Evolutionary conservation across 495 filamentous ascomycete genomes (phyloP).

Genomic region (Trichocladium antarcticum): DNA sequence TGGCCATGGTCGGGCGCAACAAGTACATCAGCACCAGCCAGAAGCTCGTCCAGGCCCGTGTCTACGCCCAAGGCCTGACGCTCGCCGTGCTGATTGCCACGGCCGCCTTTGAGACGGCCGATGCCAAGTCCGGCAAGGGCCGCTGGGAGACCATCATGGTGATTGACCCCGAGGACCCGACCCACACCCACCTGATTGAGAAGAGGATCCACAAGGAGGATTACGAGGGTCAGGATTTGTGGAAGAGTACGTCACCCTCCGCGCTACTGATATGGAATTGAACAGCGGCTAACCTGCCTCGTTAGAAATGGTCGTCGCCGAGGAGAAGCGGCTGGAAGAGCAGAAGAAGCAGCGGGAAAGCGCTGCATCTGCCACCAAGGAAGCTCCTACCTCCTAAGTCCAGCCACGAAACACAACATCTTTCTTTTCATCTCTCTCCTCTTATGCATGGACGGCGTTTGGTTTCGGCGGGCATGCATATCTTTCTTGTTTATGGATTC

Average conservation of each 20-base stretch:
- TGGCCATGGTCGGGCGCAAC: slow-evolving; percentile 68
- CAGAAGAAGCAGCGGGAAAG: slow-evolving; percentile 39
- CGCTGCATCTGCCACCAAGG: not conserved
- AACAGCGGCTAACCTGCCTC: slow-evolving; percentile 7
- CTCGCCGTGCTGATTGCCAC: slow-evolving; percentile 77
- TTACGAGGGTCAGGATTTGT: slow-evolving; percentile 71
- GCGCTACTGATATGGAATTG: no score
- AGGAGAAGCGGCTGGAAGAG: slow-evolving; percentile 55
- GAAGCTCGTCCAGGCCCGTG: slow-evolving; percentile 94
- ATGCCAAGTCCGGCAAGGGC: slow-evolving; percentile 64
- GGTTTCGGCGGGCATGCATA: not conserved
- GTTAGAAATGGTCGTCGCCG: slow-evolving; percentile 65
- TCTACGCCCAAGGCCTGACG: slow-evolving; percentile 95
- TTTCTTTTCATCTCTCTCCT: not conserved
- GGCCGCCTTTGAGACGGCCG: slow-evolving; percentile 80
- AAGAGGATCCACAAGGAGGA: slow-evolving; percentile 61
- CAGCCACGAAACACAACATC: no score
- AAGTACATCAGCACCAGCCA: slow-evolving; percentile 63
- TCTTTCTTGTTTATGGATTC: not conserved
- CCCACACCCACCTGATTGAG: slow-evolving; percentile 60
- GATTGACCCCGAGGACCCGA: slow-evolving; percentile 58
- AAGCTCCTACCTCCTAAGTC: not conserved
- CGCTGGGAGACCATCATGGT: slow-evolving; percentile 64
- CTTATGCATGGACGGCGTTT: slow-evolving; percentile 7
- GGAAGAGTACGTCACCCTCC: slow-evolving; percentile 51